Evolutionary conservation across 805 yeast genomes (phyloP), one percentile per base, ranked within the genome.

Genomic region (Maudiozyma saulgeensis): DNA sequence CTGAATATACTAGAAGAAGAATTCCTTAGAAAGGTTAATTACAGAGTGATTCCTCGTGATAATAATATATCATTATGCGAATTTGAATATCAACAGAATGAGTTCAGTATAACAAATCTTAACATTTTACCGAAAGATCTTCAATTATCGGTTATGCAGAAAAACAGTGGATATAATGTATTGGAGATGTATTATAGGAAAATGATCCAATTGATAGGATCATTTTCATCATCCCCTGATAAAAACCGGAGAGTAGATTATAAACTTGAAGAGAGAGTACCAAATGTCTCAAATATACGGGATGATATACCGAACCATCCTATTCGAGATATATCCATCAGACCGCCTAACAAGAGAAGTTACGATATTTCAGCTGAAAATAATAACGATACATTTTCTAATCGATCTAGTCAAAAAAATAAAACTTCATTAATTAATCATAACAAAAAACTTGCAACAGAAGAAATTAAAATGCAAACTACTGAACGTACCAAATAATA

Each of bases 1-100:
- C 71, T 90, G 56, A 93, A 93, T 65, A 75, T 91, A 49, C 72
- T 91, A 44, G 99, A 91, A 63, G 81, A 85, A 47, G 98, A 93
- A 66, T 89, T 93, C 59, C 74, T 91, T 43, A 77, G 78, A 45
- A 73, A 89, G 53, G 91, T 91, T 9, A 79, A 81, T 51, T 91
- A 93, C 79, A 73, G 85, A 53, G 80, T 85, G 13, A 75, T 86
- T 3, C 91, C 93, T 2, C 58, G 75, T 51, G 70, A 70, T 52
- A 55, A 60, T 26, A 70, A 70, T 48, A 63, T 68, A 15, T 55
- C 63, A 38, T 73, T 72, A 68, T 60, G 73, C 62, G 51, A 64
- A 60, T 47, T 72, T 60, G 66, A 59, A 55, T 43, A 54, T 21
- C 54, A 62, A 49, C 42, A 52, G 5, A 53, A 53, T 18, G 45